Base-by-base conservation (phyloP, 2,329 filamentous ascomycete genomes). In the Aspergillus vadensis region DNA sequence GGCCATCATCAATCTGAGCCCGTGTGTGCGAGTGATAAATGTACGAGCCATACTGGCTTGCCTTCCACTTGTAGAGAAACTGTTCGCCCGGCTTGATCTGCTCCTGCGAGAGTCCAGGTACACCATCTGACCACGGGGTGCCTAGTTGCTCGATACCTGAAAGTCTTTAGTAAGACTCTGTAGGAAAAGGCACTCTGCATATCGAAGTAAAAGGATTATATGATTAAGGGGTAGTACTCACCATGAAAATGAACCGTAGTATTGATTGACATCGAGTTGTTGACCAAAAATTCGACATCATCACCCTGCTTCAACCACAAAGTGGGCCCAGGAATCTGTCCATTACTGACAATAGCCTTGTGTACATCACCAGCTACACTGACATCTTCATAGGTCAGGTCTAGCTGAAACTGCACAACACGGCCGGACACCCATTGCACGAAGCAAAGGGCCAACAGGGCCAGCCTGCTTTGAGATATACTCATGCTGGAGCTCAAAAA, bases 61-160 rank as follows among this genome's bases (percentile, higher is more conserved):
- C 85, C n/a, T 74, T 79, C 76, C 83, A 88, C 32, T 74, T 76
- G 67, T 88, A 85, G 0, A 77, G 75, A 65, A 83, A 88, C 27
- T 70, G 77, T 3, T 70, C 66, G 1, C 81, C 80, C 1, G 84
- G 79, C 12, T 73, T 66, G 57, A 88, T 86, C 3, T 80, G 74
- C 3, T 74, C 74, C 65, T 88, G 85, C 0, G 81, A 80, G 2
- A 88, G 70, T 2, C 85, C 85, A 0, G 85, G 83, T 0, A 85
- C 81, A 30, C 86, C 86, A 60, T 88, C 86, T 0, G 84, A 82
- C 85, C 85, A 88, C 0, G 84, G 82, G 0, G 84, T 86, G 19
- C 75, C 73, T 1, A 72, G 64, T 76, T 85, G 83, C 41, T 66
- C 63, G 39, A 73, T 72, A 17, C 71, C 71, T 55, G 14, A 1